Base-by-base conservation (phyloP, 495 filamentous ascomycete species). In the Lophiostoma macrostomum region DNA sequence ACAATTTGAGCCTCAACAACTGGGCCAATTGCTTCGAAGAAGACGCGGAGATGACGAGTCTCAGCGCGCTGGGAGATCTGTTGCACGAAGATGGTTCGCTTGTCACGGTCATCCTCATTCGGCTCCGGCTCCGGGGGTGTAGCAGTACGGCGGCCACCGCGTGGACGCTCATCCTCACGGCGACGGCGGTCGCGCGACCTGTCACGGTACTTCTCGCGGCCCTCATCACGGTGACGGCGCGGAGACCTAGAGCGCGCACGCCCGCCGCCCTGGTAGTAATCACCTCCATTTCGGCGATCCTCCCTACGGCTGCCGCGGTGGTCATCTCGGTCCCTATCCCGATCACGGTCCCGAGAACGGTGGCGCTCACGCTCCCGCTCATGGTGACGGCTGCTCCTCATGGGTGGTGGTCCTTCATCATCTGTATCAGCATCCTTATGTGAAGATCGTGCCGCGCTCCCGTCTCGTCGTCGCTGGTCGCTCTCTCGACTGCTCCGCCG, bases 1-100 rank as follows among this genome's bases (percentile, higher is more conserved):
- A 99, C 94, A 63, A 99, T 97, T 71, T 96, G 93, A 44, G 94
- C 94, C 71, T 97, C 94, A 64, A 91, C 94, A 22, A 99, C 93
- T 25, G 88, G 86, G 61, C 94, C 94, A 64, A 91, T 87, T 73
- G 91, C 91, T 71, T 95, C 89, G 67, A 99, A 99, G 68, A 99
- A 99, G 50, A 80, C 80, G 71, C 91, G 88, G 44, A 99, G 78
- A 67, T 99, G 90, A 65, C 88, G 91, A 46, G 89, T 93, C 54
- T 90, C 83, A 50, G 97, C 77, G 61, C 93, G 89, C 44, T 88
- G 88, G 45, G 93, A 91, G 58, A 99, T 82, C 68, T 99, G 94
- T 73, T 97, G 93, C 35, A 97, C 94, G 66, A 99, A 99, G 53
- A 99, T 88, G 58, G 93, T 98, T 55, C 94, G 87, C 54, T 88